Conservation (phyloP, 2,329 filamentous ascomycete genomes). For the Acarospora socialis region DNA sequence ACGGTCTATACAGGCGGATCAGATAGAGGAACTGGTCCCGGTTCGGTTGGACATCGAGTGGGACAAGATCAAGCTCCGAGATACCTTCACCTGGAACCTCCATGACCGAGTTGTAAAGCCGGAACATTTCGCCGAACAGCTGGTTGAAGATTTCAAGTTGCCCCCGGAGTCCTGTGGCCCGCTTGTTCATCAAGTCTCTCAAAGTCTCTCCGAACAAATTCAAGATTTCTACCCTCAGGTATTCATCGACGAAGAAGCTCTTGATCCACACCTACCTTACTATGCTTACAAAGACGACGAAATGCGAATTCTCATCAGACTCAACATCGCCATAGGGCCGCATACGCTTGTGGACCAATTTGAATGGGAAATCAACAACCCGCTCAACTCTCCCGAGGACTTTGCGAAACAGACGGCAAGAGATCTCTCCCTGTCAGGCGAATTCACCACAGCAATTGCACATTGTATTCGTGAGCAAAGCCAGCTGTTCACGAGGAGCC, state of each 20-base stretch:
- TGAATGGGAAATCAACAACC: conserved; percentile 98
- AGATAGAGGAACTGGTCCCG: conserved; percentile 81
- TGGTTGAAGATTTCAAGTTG: conserved; percentile 74
- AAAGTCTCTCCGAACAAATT: conserved; percentile 73
- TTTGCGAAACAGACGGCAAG: conserved; percentile 81
- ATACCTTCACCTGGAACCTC: conserved; percentile 97
- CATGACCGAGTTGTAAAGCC: conserved; percentile 72
- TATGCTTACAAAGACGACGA: conserved; percentile 96
- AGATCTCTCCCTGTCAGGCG: conserved; percentile 80
- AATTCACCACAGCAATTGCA: conserved; percentile 94
- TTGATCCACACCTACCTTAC: conserved; percentile 83
- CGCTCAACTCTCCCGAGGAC: conserved; percentile 82
- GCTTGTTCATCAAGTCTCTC: conserved; percentile 48
- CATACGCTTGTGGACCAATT: conserved; percentile 94
- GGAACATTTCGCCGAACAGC: conserved; percentile 72
- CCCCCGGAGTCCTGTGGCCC: conserved; percentile 49
- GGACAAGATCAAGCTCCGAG: conserved; percentile 88
- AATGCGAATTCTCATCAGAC: conserved; percentile 89
- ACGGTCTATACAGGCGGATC: conserved; percentile 71
- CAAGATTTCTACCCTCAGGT: conserved; percentile 88
- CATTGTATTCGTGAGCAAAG: conserved; percentile 95
- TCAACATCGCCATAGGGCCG: conserved; percentile 94
- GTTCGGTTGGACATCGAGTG: conserved; percentile 85
- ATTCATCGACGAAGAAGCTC: conserved; percentile 73
- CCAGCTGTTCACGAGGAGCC: conserved; percentile 82